Evolutionary conservation across 495 filamentous ascomycete species (phyloP).

Genomic region (Annulohypoxylon stygium): DNA sequence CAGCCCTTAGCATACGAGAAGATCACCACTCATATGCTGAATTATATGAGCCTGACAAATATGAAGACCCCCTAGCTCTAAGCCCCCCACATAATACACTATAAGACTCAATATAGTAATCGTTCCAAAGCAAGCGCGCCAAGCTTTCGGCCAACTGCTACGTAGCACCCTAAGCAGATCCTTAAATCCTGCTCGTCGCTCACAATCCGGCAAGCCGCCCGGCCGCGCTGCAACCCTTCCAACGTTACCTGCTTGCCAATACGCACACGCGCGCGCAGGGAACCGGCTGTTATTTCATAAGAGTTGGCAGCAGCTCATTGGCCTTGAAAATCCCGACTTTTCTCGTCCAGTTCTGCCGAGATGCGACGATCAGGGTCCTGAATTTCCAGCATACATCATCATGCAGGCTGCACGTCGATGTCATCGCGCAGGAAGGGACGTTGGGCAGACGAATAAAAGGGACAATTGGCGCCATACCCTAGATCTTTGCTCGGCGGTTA

Average conservation of each 20-base stretch:
- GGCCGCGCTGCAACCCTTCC: slow-evolving; percentile 20
- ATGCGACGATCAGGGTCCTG: slow-evolving; percentile 44
- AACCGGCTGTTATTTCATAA: slow-evolving; percentile 25
- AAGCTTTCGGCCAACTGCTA: slow-evolving; percentile 29
- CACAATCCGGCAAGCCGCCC: slow-evolving; percentile 36
- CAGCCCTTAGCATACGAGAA: slow-evolving; percentile 12
- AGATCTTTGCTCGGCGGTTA: slow-evolving; percentile 9
- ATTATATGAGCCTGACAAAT: slow-evolving; percentile 18
- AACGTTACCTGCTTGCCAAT: slow-evolving; percentile 15
- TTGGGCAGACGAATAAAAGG: slow-evolving; percentile 1
- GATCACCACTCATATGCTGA: neutral
- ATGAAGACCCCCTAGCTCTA: neutral
- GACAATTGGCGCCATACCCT: neutral
- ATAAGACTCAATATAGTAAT: slow-evolving; percentile 20
- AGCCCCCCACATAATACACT: slow-evolving; percentile 18
- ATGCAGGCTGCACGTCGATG: slow-evolving; percentile 36
- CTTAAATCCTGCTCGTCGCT: slow-evolving; percentile 15
- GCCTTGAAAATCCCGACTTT: slow-evolving; percentile 4
- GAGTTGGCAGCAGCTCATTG: slow-evolving; percentile 32
- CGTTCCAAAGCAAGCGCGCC: slow-evolving; percentile 22
- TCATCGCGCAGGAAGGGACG: slow-evolving; percentile 29
- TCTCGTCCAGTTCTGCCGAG: slow-evolving; percentile 26
- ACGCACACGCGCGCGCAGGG: slow-evolving; percentile 21
- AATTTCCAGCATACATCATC: slow-evolving; percentile 30
- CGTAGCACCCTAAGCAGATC: slow-evolving; percentile 21